These are phyloP conservation scores for Alliaria petiolata DNA, from an alignment of 345 rosid genomes.

Conservation along the genomic window DNA sequence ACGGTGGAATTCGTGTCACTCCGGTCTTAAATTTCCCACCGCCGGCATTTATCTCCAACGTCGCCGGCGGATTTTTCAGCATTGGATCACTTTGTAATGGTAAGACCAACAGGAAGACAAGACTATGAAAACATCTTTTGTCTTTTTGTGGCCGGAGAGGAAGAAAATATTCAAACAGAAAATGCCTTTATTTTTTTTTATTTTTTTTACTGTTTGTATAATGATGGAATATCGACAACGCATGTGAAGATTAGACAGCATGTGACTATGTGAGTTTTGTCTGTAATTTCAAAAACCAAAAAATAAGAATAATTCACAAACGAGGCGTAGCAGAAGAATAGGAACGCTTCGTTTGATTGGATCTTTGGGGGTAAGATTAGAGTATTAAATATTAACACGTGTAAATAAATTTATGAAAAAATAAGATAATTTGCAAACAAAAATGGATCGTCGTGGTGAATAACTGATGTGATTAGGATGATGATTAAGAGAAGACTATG, in stretches of 20 bases:
- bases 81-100: conserved; percentile 73
- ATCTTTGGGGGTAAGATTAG: conserved; percentile 7
- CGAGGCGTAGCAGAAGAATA: conserved; percentile 7
- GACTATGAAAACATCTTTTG: conserved; percentile 22
- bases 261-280: conserved; percentile 44
- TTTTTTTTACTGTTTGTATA: background rate
- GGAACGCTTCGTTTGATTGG: conserved; percentile 9
- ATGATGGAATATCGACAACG: conserved; percentile 31
- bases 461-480: background rate
- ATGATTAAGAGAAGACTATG: too few species aligned
- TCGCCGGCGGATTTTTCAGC: conserved; percentile 58
- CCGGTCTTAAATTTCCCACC: conserved; percentile 75
- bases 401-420: background rate
- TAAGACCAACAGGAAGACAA: conserved; percentile 63
- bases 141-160: conserved; percentile 19
- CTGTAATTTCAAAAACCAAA: conserved; percentile 32
- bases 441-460: background rate
- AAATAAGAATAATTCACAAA: conserved; percentile 21
- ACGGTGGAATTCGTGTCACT: conserved; percentile 52
- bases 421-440: too few species aligned
- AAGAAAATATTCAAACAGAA: background rate
- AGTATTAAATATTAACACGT: background rate
- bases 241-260: conserved; percentile 48
- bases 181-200: background rate
- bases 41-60: conserved; percentile 59